Percentiles rank a stretch among this genome's conserved stretches.
These are phyloP conservation scores for Cladosporium sp. DNA, from an alignment of 2,329 filamentous ascomycete species.

Conservation along the genomic window DNA sequence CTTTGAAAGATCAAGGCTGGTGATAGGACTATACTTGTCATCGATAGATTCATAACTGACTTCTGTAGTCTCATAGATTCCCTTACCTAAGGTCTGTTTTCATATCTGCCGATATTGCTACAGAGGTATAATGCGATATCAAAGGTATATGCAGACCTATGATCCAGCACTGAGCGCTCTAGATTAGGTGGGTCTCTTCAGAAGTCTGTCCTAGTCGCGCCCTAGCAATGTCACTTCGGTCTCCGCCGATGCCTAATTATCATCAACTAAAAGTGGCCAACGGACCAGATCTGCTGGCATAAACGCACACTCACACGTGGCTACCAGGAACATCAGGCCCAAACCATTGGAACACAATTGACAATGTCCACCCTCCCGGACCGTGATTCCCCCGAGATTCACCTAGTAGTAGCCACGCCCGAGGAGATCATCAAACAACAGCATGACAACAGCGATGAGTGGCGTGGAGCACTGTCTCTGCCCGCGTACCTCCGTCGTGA, in stretches of 20 bases:
- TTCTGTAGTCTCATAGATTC: too few species aligned
- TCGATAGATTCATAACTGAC: too few species aligned
- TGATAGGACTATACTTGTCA: too few species aligned
- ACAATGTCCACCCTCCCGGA: slow-evolving; percentile 36
- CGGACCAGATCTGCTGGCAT: too few species aligned
- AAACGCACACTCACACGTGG: neutral
- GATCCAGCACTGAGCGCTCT: too few species aligned
- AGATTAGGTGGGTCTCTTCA: too few species aligned
- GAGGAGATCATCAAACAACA: slow-evolving; percentile 51
- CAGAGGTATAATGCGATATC: too few species aligned
- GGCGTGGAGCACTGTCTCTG: slow-evolving; percentile 53
- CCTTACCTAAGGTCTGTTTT: too few species aligned
- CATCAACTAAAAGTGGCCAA: too few species aligned
- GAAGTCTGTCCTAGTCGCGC: neutral
- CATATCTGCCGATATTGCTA: too few species aligned
- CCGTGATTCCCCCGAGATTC: slow-evolving; percentile 48
- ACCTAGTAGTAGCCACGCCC: slow-evolving; percentile 52
- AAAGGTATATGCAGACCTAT: too few species aligned
- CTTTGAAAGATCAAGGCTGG: too few species aligned
- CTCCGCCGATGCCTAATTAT: neutral
- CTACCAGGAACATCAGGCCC: neutral
- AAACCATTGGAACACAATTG: neutral
- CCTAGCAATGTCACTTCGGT: slow-evolving; percentile 7
- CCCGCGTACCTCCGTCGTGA: slow-evolving; percentile 58
- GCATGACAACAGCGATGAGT: slow-evolving; percentile 52